These are phyloP conservation scores for Phlyctochytrium planicorne DNA, from an alignment of 192 early-diverging fungal genomes.

Conservation along the genomic window DNA sequence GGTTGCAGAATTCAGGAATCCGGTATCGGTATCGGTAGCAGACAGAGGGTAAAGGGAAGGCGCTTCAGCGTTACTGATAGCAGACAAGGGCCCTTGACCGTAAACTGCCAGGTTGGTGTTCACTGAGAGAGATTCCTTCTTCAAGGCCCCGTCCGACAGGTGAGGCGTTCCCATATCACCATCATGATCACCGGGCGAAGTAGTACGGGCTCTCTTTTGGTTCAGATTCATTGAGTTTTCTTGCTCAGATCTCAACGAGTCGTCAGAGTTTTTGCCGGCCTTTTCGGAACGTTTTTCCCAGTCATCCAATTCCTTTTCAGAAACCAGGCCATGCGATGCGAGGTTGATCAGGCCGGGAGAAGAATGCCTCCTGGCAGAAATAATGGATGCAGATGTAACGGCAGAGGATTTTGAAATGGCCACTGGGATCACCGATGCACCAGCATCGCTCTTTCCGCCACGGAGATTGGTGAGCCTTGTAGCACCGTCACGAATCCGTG, in stretches of 20 bases:
- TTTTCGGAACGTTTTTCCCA: background rate
- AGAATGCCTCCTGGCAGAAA: constrained; percentile 16
- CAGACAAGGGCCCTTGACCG: background rate
- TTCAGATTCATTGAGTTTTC: background rate
- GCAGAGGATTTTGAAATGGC: background rate
- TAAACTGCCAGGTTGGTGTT: background rate
- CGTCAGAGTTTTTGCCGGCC: background rate
- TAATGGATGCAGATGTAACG: background rate
- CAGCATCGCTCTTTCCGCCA: background rate
- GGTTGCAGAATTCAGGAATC: background rate
- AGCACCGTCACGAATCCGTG: constrained; percentile 22
- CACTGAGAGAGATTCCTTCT: background rate
- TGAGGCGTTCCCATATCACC: background rate
- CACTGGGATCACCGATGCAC: background rate
- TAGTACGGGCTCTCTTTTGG: constrained; percentile 4
- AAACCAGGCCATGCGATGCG: background rate
- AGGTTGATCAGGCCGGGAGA: constrained; percentile 10
- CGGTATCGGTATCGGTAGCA: background rate
- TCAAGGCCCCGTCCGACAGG: background rate
- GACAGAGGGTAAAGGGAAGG: background rate
- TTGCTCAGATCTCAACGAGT: background rate
- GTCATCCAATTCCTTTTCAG: background rate
- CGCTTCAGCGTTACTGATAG: background rate
- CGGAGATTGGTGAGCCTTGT: background rate
- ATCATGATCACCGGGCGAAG: constrained; percentile 2